Conservation (phyloP, 176 grass and related monocot species). For the Elaeis guineensis region DNA sequence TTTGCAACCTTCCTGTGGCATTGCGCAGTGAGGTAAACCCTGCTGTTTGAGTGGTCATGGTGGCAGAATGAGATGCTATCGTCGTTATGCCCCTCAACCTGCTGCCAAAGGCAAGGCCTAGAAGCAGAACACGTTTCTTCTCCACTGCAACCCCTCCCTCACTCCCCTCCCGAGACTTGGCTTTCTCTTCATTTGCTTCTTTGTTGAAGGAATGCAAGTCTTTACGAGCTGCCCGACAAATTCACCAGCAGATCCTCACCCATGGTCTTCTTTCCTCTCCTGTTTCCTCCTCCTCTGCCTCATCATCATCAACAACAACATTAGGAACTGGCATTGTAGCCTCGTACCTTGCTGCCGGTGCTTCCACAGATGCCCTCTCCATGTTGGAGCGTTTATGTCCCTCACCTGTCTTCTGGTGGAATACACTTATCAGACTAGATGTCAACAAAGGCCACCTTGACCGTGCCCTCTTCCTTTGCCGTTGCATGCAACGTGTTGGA, state of each 20-base stretch:
- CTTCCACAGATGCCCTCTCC: slow-evolving; percentile 26
- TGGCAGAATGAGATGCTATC: slow-evolving; percentile 6
- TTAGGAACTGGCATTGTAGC: slow-evolving; percentile 15
- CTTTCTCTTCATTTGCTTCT: not conserved
- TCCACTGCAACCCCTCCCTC: not conserved
- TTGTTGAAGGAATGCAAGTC: slow-evolving; percentile 18
- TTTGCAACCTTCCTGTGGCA: not conserved
- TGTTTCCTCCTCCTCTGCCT: too few relatives aligned
- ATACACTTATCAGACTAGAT: slow-evolving; percentile 47
- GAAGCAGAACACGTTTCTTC: slow-evolving; percentile 1
- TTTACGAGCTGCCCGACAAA: not conserved
- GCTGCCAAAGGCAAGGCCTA: not conserved
- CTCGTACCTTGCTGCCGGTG: slow-evolving; percentile 5
- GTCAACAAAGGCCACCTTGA: slow-evolving; percentile 57
- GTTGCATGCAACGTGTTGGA: slow-evolving; percentile 54
- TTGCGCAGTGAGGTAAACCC: not conserved
- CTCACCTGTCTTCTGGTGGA: slow-evolving; percentile 62
- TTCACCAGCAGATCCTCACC: slow-evolving; percentile 16
- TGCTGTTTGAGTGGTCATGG: not conserved
- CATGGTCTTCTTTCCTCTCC: slow-evolving; percentile 9
- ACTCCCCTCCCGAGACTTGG: not conserved
- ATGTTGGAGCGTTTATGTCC: slow-evolving; percentile 44
- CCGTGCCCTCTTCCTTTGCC: slow-evolving; percentile 38
- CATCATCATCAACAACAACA: not conserved
- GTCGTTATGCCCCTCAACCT: slow-evolving; percentile 8